Base-by-base conservation (phyloP, 192 early-diverging fungal species). In the Dissophora ornata region DNA sequence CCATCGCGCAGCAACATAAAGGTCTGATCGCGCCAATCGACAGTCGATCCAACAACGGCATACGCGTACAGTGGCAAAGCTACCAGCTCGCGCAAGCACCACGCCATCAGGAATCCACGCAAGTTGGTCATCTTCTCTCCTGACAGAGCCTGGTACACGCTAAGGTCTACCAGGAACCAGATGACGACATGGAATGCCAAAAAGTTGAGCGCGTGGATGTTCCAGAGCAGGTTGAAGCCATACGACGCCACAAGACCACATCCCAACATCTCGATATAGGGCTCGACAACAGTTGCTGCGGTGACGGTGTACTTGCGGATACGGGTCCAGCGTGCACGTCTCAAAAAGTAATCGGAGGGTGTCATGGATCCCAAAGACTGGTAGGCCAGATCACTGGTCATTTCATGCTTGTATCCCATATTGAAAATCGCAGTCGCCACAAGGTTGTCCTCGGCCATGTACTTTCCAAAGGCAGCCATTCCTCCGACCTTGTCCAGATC, bases 391-490 rank as follows among this genome's bases (percentile, higher is more conserved):
- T 99, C 96, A 29, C 86, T 84, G 13, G 96, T 93, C 90, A 98
- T 95, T 18, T 79, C 81, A 80, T 99, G 97, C 48, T 87, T 64
- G 46, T 89, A 84, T 1, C 95, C 94, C 53, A 85, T 80, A 42
- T 84, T 84, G 92, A 91, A 96, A 16, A 99, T 78, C 10, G 89
- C 90, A 30, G 90, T 89, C 10, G 93, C 97, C 48, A 99, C 92
- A 51, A 95, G 88, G 79, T 99, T 99, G 75, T 99, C 97, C 70
- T 99, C 97, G 15, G 92, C 90, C 89, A 97, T 92, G 80, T 89
- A 97, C 67, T 94, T 87, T 38, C 92, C 95, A 84, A 96, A 99
- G 25, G 90, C 74, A 12, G 79, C 88, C 28, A 99, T 79, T 0
- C 96, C 97, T 11, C 95, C 96, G 34, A 89, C 86, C 38, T 81